Evolutionary conservation across 2,329 filamentous ascomycete species (phyloP), one percentile per base, ranked within the genome.

Genomic region (Fusarium burgessii): DNA sequence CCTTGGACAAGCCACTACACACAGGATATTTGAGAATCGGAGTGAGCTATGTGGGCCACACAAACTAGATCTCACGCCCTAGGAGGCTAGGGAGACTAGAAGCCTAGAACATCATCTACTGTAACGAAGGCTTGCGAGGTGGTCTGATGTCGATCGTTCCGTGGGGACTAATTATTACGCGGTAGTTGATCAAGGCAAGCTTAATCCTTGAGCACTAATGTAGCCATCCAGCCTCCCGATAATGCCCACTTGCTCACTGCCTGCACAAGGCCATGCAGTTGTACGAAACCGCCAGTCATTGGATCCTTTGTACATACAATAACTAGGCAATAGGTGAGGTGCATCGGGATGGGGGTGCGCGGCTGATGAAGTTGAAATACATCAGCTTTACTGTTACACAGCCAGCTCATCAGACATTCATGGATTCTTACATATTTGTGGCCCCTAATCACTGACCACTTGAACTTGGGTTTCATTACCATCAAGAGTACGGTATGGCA

Each of bases 101-200:
- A 73, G 62, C 66, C 72, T 72, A 75, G 73, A 75, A 69, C 66
- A 61, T 56, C 51, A 56, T 57, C 55, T 68, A 58, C 68, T 69
- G 62, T 50, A 64, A 69, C 61, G 43, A 60, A 51, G 73, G 73
- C 73, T 76, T 73, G 72, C 50, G 59, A 75, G 56, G 70, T 76
- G 74, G 74, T 61, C 74, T 76, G 74, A 76, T 76, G 66, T 76
- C 62, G 72, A 76, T 76, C 70, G 55, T 55, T 52, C 62, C 51
- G 70, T 72, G 73, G 63, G 63, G 72, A 71, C 71, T 75, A 64
- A 68, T 62, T 70, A 60, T 54, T 61, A 49, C 60, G 60, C 58
- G 65, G 62, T 55, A 56, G 43, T 56, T 58, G 40, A 27, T n/a
- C 40, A 23, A 50, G 42, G 29, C 66, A 60, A 59, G 45, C 25